Base-by-base conservation (phyloP, 108 stramenopile species). In the Stephanodiscus minutulus region DNA sequence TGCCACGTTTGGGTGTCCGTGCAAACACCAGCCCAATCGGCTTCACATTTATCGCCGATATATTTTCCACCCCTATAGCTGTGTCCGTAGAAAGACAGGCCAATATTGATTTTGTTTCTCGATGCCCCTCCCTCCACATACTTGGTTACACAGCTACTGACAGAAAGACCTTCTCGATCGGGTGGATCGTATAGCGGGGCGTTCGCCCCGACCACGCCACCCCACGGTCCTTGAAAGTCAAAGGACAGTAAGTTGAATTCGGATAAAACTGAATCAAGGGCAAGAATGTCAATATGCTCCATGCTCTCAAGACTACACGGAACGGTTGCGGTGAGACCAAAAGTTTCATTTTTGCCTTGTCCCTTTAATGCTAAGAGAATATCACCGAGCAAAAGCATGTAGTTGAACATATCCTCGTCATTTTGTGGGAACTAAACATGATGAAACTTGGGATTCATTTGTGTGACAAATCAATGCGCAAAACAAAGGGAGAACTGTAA, bases 211-310 rank as follows among this genome's bases (percentile, higher is more conserved):
- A 60, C 64, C 10, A 13, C 72, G 6, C 41, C 67, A 31, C 61
- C 68, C 72, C 67, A 68, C 13, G 64, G 25, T 12, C 68, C 75
- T 33, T 71, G 70, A 52, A 76, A 76, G 29, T 71, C 60, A n/a
- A 39, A 27, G 22, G 75, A 70, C 8, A 49, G 20, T 13, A 76
- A 39, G 33, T 73, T 64, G 55, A 76, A 17, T 57, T 76, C 75
- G 0, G 63, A 27, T 22, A 76, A 65, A 0, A 56, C 31, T 0
- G 1, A 20, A 36, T 63, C 54, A 1, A 76, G 36, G 18, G 35
- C 63, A 27, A 27, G 1, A 48, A 71, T 44, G 17, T 76, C 47
- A 5, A 53, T 37, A 12, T 31, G n/a, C 1, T 33, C 21, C 17
- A 62, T 63, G n/a, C 35, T 15, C 0, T 63, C 44, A 2, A 17